A percentile compares a stretch with the other conserved stretches of the same genome.
These are phyloP conservation scores for Backusella westeae DNA, from an alignment of 192 early-diverging fungal species.

Conservation along the genomic window DNA sequence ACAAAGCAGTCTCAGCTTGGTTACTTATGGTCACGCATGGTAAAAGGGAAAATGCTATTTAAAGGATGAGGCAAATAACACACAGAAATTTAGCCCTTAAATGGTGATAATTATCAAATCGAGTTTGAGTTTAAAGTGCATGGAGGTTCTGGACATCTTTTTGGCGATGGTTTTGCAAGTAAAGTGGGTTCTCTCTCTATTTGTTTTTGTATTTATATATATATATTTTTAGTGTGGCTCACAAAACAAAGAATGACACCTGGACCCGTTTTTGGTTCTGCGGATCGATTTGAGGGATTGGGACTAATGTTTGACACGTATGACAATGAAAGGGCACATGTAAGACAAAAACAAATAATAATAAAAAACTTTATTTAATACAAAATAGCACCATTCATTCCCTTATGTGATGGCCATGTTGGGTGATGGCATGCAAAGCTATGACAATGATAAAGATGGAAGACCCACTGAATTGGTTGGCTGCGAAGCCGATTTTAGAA, in stretches of 20 bases:
- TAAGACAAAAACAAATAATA: conserved; percentile 22
- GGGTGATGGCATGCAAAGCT: conserved; percentile 84
- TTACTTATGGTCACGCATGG: conserved; percentile 73
- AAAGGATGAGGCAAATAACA: not conserved
- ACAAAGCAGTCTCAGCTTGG: conserved; percentile 79
- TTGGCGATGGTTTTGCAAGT: conserved; percentile 95
- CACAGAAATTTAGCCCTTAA: conserved; percentile 53
- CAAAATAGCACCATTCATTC: conserved; percentile 56
- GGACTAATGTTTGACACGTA: conserved; percentile 98
- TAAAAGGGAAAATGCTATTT: conserved; percentile 19
- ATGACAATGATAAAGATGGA: conserved; percentile 88
- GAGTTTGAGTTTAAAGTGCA: conserved; percentile 93
- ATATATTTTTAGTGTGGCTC: conserved; percentile 63
- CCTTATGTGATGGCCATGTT: conserved; percentile 93
- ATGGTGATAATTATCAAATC: conserved; percentile 65
- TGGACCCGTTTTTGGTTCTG: conserved; percentile 88
- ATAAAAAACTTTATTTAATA: not conserved
- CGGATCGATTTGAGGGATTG: conserved; percentile 85
- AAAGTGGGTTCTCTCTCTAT: not conserved
- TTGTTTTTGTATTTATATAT: too few relatives aligned
- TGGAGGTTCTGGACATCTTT: conserved; percentile 70
- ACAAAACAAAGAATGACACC: conserved; percentile 66
- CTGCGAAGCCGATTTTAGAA: conserved; percentile 78
- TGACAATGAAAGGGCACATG: conserved; percentile 66
- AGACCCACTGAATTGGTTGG: conserved; percentile 56